phyloP scores from a whole-genome alignment of 2,329 filamentous ascomycete genomes.

The Alternaria burnsii region DNA sequence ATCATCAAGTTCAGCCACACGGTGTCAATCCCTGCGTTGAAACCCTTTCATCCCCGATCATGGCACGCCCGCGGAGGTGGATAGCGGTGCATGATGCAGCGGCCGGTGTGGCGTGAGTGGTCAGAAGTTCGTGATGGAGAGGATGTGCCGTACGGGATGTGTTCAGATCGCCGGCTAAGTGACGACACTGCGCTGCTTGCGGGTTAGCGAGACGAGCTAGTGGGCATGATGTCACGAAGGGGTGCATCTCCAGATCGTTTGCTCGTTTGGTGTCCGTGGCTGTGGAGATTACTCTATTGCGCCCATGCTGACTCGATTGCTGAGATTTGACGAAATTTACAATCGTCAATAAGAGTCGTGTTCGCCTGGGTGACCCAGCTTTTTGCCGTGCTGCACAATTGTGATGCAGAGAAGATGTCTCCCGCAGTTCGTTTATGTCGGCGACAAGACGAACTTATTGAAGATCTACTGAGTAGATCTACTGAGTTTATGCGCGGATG shows the following conservation, averaged over 20 bases:
- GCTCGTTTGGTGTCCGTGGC: neutral
- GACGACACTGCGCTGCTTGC: neutral
- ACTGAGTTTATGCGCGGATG: neutral
- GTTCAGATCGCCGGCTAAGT: slow-evolving; percentile 1
- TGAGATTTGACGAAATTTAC: neutral
- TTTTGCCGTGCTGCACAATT: neutral
- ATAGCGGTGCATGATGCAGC: neutral
- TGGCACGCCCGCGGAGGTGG: neutral
- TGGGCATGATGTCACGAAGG: neutral
- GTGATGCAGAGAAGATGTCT: neutral
- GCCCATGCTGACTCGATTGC: neutral
- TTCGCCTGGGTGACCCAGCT: neutral
- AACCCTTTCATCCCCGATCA: neutral
- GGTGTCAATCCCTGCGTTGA: neutral
- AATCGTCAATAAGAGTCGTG: neutral
- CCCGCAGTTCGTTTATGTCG: neutral
- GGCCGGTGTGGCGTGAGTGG: neutral
- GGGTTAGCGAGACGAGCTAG: neutral
- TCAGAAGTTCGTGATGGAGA: neutral
- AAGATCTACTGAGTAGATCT: neutral
- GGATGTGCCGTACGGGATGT: neutral
- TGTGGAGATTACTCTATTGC: neutral
- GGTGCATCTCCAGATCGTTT: neutral
- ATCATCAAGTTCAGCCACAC: neutral
- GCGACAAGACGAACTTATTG: neutral